These are phyloP conservation scores for Punica granatum DNA, from an alignment of 345 rosid genomes.

Conservation along the genomic window DNA sequence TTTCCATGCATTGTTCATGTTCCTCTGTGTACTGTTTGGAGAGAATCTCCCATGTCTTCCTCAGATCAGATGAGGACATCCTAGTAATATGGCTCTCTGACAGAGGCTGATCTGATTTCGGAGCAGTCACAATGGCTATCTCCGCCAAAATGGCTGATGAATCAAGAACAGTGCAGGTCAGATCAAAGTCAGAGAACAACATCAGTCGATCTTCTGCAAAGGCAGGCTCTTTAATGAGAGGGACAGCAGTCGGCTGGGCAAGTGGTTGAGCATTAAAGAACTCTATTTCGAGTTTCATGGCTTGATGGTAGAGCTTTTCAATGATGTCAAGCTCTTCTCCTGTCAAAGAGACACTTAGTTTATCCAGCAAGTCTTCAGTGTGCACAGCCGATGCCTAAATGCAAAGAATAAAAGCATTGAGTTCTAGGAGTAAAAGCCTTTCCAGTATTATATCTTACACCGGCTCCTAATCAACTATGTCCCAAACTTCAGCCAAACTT, in stretches of 20 bases:
- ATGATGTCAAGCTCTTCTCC: constrained; percentile 91
- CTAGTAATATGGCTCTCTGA: constrained; percentile 43
- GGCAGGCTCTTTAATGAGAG: constrained; percentile 52
- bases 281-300: constrained; percentile 95
- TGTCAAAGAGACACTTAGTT: constrained; percentile 84
- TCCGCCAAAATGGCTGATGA: constrained; percentile 95
- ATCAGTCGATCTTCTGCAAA: constrained; percentile 41
- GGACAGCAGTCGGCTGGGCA: constrained; percentile 64
- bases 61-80: constrained; percentile 77
- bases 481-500: not conserved
- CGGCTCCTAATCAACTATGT: constrained; percentile 6
- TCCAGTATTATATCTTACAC: constrained; percentile 20
- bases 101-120: constrained; percentile 58
- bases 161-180: constrained; percentile 90
- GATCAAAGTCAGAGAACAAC: constrained; percentile 94
- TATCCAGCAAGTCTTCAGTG: constrained; percentile 92
- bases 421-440: constrained; percentile 20
- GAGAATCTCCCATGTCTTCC: constrained; percentile 65
- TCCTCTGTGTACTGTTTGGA: constrained; percentile 83
- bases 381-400: constrained; percentile 79
- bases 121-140: constrained; percentile 86
- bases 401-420: constrained; percentile 31
- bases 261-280: constrained; percentile 77
- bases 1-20: constrained; percentile 83
- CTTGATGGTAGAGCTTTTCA: constrained; percentile 92